A percentile compares a stretch with the other conserved stretches of the same genome.
Conservation (phyloP, 441 rosid genomes). For the Pelargonium myrrhifolium region DNA sequence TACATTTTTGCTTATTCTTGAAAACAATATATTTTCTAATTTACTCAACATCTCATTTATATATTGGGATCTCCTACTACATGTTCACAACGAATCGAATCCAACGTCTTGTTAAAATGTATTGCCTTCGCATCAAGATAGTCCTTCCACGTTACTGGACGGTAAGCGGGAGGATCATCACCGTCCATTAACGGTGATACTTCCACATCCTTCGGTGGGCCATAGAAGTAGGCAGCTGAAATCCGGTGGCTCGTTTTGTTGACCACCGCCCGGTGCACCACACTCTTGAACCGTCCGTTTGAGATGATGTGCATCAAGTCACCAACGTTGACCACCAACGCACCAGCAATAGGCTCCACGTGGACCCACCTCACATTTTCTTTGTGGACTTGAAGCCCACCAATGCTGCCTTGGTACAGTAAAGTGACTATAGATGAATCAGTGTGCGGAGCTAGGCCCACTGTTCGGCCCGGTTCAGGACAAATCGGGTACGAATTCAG, state of each 20-base stretch:
- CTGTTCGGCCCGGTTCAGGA: constrained; percentile 48
- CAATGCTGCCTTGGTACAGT: constrained; percentile 31
- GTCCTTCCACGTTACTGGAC: constrained; percentile 54
- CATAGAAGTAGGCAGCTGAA: constrained; percentile 48
- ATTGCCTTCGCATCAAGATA: constrained; percentile 42
- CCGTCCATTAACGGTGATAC: constrained; percentile 33
- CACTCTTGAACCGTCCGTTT: constrained; percentile 42
- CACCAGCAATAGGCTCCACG: constrained; percentile 34
- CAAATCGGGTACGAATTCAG: constrained; percentile 58
- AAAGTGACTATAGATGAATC: constrained; percentile 42
- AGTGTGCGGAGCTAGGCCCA: constrained; percentile 49
- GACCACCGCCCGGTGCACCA: constrained; percentile 47
- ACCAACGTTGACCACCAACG: constrained; percentile 50
- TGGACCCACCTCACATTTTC: constrained; percentile 34
- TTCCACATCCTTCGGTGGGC: constrained; percentile 34
- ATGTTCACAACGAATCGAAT: constrained; percentile 14
- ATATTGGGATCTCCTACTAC: too few relatives aligned
- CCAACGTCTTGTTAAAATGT: constrained; percentile 39
- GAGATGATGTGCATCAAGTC: constrained; percentile 52
- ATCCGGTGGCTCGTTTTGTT: constrained; percentile 35
- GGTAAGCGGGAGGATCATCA: constrained; percentile 34
- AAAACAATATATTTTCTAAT: too few relatives aligned
- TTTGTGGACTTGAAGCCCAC: constrained; percentile 26
- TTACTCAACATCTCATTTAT: too few relatives aligned
- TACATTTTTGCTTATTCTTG: too few relatives aligned